Base-by-base conservation (phyloP, 306 rosid species). In the Luffa aegyptiaca region DNA sequence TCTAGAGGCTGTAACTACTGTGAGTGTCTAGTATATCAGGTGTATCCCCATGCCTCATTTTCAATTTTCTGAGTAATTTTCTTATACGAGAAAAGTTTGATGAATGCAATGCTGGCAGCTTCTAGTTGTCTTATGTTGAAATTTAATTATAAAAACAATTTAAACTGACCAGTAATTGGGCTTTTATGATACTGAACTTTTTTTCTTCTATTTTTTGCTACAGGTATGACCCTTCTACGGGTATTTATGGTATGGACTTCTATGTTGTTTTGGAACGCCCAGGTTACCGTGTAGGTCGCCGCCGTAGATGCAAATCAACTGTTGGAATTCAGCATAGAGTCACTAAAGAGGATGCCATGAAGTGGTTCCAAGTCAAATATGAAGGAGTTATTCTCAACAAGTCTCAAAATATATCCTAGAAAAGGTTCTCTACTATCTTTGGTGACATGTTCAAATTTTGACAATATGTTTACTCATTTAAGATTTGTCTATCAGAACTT, bases 301-400 rank as follows among this genome's bases (percentile, higher is more conserved):
- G 90, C 48, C 88, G 88, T 14, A 65, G 87, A 33, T 86, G 90
- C 86, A 90, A 90, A 86, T 80, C 93, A 3, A 71, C 73, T 0
- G 86, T 90, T 81, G 92, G 94, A 62, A 88, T 88, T 80, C 89
- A 90, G 68, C 88, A 88, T 70, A 84, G 89, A 75, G 90, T 87
- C 20, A 90, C 89, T 8, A 88, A 88, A 80, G 92, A 90, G 10
- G 90, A 87, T 20, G 77, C 94, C 41, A 90, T 87, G 94, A 90
- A 88, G 84, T 85, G 89, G 90, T 90, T 90, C 84, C 92, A 88
- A 79, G 90, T 90, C 73, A 90, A 86, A 77, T 90, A 85, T 69
- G 92, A 88, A 85, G 93, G 88, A 51, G 90, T 90, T 44, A 88
- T 90, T 36, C 88, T 90, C n/a, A 90, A 90, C 89, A 88, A 88